Evolutionary conservation across 768 basidiomycete species (phyloP), one percentile per base, ranked within the genome.

Genomic region (Saitozyma sp.): DNA sequence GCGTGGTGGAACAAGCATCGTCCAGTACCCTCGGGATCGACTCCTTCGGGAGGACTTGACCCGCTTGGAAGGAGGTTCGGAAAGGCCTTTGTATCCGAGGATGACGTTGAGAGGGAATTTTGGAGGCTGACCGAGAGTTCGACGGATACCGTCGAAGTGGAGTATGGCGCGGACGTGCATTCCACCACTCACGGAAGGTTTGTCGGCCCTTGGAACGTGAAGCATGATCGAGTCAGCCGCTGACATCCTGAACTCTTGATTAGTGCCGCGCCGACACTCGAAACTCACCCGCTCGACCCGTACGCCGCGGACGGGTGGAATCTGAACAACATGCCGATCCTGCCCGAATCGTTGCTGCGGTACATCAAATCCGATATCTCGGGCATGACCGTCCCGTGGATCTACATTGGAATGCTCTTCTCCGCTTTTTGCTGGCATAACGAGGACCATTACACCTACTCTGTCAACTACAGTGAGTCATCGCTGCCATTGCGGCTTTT

Each of bases 401-500:
- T 91, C 43, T 99, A 99, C 78, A 92, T 98, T 64, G 96, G 96
- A 52, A 98, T 98, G 95, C 84, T 92, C 16, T 99, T 99, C 78
- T 95, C 94, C 13, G 95, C 96, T 3, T 99, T 99, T 80, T 98
- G 95, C 78, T 99, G 96, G 96, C 96, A 99, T 81, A 99, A 99
- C 74, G 94, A 96, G 88, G 95, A 98, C 81, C 95, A 98, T 81
- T 95, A 96, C 79, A 97, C 95, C 10, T 96, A 93, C 78, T 93
- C 91, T 78, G 86, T 97, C 75, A 92, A 94, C 79, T 94, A 87
- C 81, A 91, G 91, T 92, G 80, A 76, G 63, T 59, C 8, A 11
- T 40, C 7, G 8, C 49, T 20, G 20, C 29, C 46, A 37, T 17
- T 6, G 29, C 10, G 10, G 41, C 14, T 6, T 43, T 40, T 41